Conservation (phyloP, 2,329 filamentous ascomycete species). For the Zalaria obscura region DNA sequence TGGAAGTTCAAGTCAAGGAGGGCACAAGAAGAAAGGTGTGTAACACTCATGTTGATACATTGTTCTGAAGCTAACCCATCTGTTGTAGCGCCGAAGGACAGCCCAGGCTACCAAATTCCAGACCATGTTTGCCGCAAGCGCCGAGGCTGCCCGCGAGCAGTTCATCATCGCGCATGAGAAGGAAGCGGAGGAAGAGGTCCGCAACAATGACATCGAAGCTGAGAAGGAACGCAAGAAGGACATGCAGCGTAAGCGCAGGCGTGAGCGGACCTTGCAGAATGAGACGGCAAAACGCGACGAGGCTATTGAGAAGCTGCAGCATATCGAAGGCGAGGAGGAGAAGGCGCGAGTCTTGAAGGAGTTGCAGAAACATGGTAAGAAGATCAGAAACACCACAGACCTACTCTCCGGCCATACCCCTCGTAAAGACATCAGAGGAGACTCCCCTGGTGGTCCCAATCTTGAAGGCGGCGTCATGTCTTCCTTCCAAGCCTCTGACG, state of each 20-base stretch:
- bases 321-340: slow-evolving; percentile 70
- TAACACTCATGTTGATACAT: not conserved
- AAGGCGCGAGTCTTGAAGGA: slow-evolving; percentile 68
- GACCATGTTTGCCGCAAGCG: slow-evolving; percentile 51
- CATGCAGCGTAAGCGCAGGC: slow-evolving; percentile 92
- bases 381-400: slow-evolving; percentile 78
- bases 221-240: slow-evolving; percentile 99
- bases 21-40: slow-evolving; percentile 48
- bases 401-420: slow-evolving; percentile 71
- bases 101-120: slow-evolving; percentile 41
- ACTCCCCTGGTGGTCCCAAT: slow-evolving; percentile 61
- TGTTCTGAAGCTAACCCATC: slow-evolving; percentile 2
- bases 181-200: slow-evolving; percentile 71
- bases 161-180: slow-evolving; percentile 68
- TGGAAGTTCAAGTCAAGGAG: slow-evolving; percentile 52
- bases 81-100: slow-evolving; percentile 41
- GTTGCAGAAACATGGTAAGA: slow-evolving; percentile 81
- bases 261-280: slow-evolving; percentile 86
- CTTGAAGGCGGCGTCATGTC: slow-evolving; percentile 76
- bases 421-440: slow-evolving; percentile 56
- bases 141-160: slow-evolving; percentile 56
- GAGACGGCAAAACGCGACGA: slow-evolving; percentile 72
- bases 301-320: slow-evolving; percentile 62
- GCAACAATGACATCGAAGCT: slow-evolving; percentile 76
- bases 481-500: slow-evolving; percentile 49